Evolutionary conservation across 163 green algal genomes (phyloP).

Genomic region (Prototheca cutis): DNA sequence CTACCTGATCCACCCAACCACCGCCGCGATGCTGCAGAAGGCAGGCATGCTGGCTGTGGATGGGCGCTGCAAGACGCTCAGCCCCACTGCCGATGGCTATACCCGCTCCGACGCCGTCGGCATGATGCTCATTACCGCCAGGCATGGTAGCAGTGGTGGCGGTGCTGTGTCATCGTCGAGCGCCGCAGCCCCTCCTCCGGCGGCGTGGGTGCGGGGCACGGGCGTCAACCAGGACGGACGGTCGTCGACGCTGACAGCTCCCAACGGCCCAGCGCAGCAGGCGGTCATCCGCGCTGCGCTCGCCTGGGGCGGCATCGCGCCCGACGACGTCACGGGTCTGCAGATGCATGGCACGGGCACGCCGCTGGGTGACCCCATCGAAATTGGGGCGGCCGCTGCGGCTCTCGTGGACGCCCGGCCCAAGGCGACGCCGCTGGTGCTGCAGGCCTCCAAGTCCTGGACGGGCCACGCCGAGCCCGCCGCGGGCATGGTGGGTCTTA

Average conservation of each 20-base stretch:
- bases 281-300: constrained; percentile 54
- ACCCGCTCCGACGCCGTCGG: constrained; percentile 30
- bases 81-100: constrained; percentile 20
- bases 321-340: constrained; percentile 4
- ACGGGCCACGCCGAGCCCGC: constrained; percentile 43
- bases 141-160: no score
- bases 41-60: constrained; percentile 45
- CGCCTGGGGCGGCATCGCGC: constrained; percentile 2
- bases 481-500: constrained; percentile 27
- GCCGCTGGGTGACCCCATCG: constrained; percentile 51
- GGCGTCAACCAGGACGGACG: constrained; percentile 76
- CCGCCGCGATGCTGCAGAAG: constrained; percentile 39
- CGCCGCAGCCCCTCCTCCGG: constrained; percentile 31
- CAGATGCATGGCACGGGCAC: constrained; percentile 44
- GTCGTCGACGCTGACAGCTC: constrained; percentile 39
- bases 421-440: constrained; percentile 6
- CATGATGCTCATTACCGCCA: constrained; percentile 21
- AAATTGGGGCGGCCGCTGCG: constrained; percentile 32
- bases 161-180: no score
- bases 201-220: constrained; percentile 25
- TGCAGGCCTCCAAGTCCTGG: constrained; percentile 34
- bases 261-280: constrained; percentile 53
- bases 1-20: constrained; percentile 32
- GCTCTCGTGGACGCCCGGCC: constrained; percentile 4
- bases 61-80: constrained; percentile 44